A percentile compares a stretch with the other conserved stretches of the same genome.
Conservation (phyloP, 352 stramenopile genomes). For the Elongisporangium anandrum region DNA sequence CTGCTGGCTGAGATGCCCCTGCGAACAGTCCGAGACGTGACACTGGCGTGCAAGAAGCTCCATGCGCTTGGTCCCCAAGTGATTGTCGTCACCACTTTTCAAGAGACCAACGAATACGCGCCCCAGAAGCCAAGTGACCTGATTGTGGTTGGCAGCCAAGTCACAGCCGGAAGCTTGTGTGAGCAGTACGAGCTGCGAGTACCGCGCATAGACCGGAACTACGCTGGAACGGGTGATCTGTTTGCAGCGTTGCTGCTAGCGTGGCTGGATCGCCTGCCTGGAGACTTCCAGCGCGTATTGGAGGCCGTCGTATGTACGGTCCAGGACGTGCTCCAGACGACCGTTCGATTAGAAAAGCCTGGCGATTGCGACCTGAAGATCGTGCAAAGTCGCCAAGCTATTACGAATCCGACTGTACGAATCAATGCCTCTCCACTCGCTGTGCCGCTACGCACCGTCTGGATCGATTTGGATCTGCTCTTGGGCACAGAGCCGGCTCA, state of each 20-base stretch:
- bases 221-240: slow-evolving; percentile 79
- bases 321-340: slow-evolving; percentile 74
- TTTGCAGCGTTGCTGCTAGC: slow-evolving; percentile 79
- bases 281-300: slow-evolving; percentile 60
- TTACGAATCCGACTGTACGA: slow-evolving; percentile 44
- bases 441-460: neutral
- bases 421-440: slow-evolving; percentile 43
- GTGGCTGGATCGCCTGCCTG: slow-evolving; percentile 62
- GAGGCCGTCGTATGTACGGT: slow-evolving; percentile 80
- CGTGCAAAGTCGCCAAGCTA: slow-evolving; percentile 74
- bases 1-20: slow-evolving; percentile 71
- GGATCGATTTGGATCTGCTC: neutral
- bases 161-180: slow-evolving; percentile 16
- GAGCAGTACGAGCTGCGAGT: slow-evolving; percentile 81
- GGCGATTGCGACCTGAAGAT: slow-evolving; percentile 79
- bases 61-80: slow-evolving; percentile 66
- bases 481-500: neutral
- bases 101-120: slow-evolving; percentile 19
- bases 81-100: slow-evolving; percentile 83
- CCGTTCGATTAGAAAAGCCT: slow-evolving; percentile 22
- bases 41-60: slow-evolving; percentile 68
- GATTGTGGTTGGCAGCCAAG: slow-evolving; percentile 66
- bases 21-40: slow-evolving; percentile 53
- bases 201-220: slow-evolving; percentile 74
- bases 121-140: slow-evolving; percentile 28